phyloP scores from a whole-genome alignment of 352 stramenopile genomes.

The Globisporangium paroecandrum region DNA sequence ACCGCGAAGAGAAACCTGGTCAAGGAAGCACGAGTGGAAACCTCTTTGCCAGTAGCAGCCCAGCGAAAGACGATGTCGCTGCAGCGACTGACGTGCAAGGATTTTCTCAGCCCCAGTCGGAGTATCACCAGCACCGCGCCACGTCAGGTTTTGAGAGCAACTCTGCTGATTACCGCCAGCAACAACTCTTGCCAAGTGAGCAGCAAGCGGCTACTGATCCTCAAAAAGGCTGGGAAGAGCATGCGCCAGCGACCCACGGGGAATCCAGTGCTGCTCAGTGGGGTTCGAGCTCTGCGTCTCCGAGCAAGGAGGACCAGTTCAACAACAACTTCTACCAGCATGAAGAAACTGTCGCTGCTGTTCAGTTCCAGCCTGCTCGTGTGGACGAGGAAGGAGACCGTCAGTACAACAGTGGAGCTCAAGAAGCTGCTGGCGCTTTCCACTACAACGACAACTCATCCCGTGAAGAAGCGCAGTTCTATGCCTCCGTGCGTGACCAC shows the following conservation, averaged over 20 bases:
- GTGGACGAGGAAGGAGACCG: neutral
- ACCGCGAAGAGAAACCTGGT: neutral
- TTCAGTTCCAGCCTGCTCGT: slow-evolving; percentile 6
- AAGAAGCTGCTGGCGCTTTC: slow-evolving; percentile 9
- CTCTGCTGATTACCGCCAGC: neutral
- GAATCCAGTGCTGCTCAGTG: neutral
- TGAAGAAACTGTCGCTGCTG: slow-evolving; percentile 4
- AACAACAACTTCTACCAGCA: slow-evolving; percentile 2
- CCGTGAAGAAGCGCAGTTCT: slow-evolving; percentile 20
- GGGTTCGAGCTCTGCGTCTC: slow-evolving; percentile 1
- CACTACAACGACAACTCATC: slow-evolving; percentile 13
- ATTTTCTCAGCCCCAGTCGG: slow-evolving; percentile 4
- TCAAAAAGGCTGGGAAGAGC: slow-evolving; percentile 13
- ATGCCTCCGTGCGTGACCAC: slow-evolving; percentile 15
- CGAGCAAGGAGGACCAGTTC: slow-evolving; percentile 10
- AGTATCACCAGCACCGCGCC: neutral
- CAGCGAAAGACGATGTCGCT: slow-evolving; percentile 1
- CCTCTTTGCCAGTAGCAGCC: slow-evolving; percentile 12
- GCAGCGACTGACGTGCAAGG: neutral
- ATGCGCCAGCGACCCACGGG: neutral
- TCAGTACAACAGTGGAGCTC: neutral
- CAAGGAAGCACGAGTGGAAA: neutral
- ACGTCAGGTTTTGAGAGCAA: slow-evolving; percentile 5
- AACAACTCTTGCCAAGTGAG: neutral
- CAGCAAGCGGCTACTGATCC: neutral